phyloP scores from a whole-genome alignment of 352 stramenopile genomes.

The Phytophthora cactorum region DNA sequence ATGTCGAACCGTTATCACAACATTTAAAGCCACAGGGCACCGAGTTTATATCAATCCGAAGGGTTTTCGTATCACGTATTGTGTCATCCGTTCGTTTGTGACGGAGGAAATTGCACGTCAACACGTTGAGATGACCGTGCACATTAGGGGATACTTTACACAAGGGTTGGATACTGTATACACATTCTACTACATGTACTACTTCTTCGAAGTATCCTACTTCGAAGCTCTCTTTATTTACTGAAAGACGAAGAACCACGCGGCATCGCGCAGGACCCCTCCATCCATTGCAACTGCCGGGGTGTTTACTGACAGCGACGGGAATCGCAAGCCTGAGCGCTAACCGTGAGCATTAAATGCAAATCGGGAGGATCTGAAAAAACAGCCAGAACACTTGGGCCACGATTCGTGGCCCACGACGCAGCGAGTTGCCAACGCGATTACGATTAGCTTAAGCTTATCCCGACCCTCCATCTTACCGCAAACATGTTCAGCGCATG shows the following conservation, averaged over 20 bases:
- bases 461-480: neutral
- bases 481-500: neutral
- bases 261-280: too few species aligned
- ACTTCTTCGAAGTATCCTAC: too few species aligned
- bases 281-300: too few species aligned
- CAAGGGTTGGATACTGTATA: too few species aligned
- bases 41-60: neutral
- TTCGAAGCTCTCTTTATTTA: too few species aligned
- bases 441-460: conserved; percentile 6
- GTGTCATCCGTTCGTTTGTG: too few species aligned
- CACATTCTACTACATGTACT: too few species aligned
- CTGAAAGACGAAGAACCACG: too few species aligned
- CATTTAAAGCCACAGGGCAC: conserved; percentile 4
- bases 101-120: neutral
- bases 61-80: neutral
- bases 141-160: neutral
- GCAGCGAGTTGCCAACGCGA: neutral
- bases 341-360: too few species aligned
- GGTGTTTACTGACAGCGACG: too few species aligned
- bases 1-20: conserved; percentile 23
- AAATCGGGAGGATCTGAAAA: neutral
- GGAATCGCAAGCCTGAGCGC: too few species aligned
- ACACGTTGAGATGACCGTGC: neutral
- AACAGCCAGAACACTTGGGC: neutral
- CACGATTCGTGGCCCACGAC: neutral